Percentiles rank a stretch among this genome's conserved stretches.
Evolutionary conservation across 2,329 filamentous ascomycete species (phyloP).

Genomic region (Phialocephala sp.): DNA sequence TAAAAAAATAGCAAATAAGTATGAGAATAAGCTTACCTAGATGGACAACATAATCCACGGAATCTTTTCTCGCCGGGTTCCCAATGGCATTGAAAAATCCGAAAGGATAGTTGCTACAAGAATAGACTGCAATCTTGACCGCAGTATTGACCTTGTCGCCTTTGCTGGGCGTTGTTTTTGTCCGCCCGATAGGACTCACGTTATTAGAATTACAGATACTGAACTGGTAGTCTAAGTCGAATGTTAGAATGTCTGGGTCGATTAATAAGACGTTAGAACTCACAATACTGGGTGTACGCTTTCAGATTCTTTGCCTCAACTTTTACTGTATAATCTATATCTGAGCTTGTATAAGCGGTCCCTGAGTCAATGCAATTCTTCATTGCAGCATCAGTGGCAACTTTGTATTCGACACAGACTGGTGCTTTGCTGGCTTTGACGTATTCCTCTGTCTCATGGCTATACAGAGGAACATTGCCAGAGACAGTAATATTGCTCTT

Average conservation of each 20-base stretch:
- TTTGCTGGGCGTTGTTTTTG: conserved; percentile 69
- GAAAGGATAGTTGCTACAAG: conserved; percentile 69
- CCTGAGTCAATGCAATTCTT: conserved; percentile 59
- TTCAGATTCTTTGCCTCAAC: conserved; percentile 68
- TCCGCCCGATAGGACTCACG: conserved; percentile 67
- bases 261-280: conserved; percentile 1
- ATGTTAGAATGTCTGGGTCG: neutral
- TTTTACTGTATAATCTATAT: conserved; percentile 71
- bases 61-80: conserved; percentile 63
- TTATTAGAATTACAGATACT: conserved; percentile 67
- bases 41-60: conserved; percentile 64
- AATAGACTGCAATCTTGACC: conserved; percentile 72
- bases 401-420: conserved; percentile 70
- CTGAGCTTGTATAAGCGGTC: conserved; percentile 70
- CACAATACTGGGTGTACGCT: conserved; percentile 67
- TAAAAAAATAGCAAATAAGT: no score
- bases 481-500: conserved; percentile 51
- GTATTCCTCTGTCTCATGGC: conserved; percentile 54
- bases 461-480: conserved; percentile 52
- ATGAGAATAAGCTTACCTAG: conserved; percentile 45
- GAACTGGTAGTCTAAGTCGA: conserved; percentile 64
- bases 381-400: conserved; percentile 55
- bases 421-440: conserved; percentile 61
- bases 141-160: conserved; percentile 59
- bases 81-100: conserved; percentile 67